Evolutionary conservation across 2,329 filamentous ascomycete species (phyloP), one percentile per base, ranked within the genome.

Genomic region (Neonectria magnoliae): DNA sequence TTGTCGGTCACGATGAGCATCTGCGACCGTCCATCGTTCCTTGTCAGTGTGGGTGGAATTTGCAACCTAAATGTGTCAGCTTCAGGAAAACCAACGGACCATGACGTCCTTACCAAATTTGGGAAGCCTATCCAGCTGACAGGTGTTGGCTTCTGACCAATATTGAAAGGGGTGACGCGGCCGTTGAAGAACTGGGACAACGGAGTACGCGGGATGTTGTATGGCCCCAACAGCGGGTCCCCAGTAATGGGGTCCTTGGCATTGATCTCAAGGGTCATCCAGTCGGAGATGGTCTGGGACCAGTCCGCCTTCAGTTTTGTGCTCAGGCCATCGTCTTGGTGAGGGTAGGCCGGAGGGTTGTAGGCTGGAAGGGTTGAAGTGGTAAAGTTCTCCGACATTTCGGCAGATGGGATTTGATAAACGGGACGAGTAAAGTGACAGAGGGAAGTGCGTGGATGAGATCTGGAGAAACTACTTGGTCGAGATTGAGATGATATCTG

Each of bases 111-210:
- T 41, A 62, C 59, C 29, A 38, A 29, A 7, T 62, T 62, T 3
- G 59, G 59, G 16, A 62, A 62, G n/a, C 41, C 59, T 51, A 42
- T 27, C 59, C 59, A 62, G 25, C 42, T 62, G 29, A 57, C 57
- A 6, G 36, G 9, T 4, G n/a, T 31, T 20, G 44, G 22, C 7
- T 33, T 44, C 44, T 62, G 59, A 14, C 5, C 10, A 22, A 33
- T 4, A n/a, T 62, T 36, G 33, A 31, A 57, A n/a, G 45, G 14
- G 16, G 52, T 57, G 22, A 62, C 52, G 8, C 29, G 29, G n/a
- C 59, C 59, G n/a, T 62, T 62, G 22, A 57, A 62, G 25, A 57
- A 62, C 18, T 62, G 59, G 2, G 59, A 11, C 2, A 62, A 20
- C 10, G 33, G 33, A 20, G 44, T 56, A 14, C 59, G 51, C 2